A percentile compares a stretch with the other conserved stretches of the same genome.
Conservation (phyloP, 768 basidiomycete genomes). For the Gymnopilus junonius region DNA sequence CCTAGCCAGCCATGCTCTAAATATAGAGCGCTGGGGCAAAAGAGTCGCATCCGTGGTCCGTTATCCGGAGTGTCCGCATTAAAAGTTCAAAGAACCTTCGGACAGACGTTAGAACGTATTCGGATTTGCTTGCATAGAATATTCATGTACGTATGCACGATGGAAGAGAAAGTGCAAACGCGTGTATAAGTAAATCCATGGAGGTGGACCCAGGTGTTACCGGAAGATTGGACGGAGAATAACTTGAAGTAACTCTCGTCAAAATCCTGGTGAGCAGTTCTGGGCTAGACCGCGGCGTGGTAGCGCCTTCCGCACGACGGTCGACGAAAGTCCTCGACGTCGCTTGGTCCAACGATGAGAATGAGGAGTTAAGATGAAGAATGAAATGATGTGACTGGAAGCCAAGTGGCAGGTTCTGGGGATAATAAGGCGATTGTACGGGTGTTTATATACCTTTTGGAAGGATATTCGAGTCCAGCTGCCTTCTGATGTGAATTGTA, state of each 20-base stretch:
- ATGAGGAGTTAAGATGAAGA: not conserved
- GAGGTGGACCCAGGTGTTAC: not conserved
- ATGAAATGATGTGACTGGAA: not conserved
- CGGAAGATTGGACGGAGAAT: not conserved
- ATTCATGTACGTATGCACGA: not conserved
- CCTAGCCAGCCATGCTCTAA: not conserved
- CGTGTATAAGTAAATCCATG: not conserved
- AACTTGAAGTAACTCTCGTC: not conserved
- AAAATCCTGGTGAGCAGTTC: no score
- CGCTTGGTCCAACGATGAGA: not conserved
- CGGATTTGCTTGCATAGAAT: not conserved
- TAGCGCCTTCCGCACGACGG: not conserved
- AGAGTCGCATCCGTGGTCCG: no score
- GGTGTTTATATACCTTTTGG: constrained; percentile 1
- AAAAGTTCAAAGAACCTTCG: not conserved
- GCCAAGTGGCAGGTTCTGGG: not conserved
- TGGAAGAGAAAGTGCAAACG: no score
- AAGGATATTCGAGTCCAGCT: not conserved
- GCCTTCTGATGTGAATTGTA: not conserved
- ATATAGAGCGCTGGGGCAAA: not conserved
- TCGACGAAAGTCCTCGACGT: no score
- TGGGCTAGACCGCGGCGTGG: no score
- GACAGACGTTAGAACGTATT: not conserved
- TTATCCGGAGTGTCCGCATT: not conserved
- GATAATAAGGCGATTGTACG: not conserved